phyloP scores from a whole-genome alignment of 2,329 filamentous ascomycete genomes.

The Aurifilum marmelostoma region DNA sequence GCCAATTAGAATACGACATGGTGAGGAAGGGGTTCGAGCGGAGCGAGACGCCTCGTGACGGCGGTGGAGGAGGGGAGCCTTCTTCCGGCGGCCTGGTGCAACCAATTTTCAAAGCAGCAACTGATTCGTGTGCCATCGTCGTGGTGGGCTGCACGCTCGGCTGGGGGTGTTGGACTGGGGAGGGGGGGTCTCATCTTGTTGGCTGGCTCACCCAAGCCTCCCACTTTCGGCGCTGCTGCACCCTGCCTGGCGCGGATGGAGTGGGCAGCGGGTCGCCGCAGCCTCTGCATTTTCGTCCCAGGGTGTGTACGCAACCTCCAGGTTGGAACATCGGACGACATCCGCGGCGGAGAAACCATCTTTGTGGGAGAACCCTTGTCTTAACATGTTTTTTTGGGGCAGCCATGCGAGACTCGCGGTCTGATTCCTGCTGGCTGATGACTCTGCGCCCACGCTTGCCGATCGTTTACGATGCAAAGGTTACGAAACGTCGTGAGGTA shows the following conservation, averaged over 20 bases:
- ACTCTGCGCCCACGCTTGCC: conserved; percentile 13
- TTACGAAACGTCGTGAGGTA: conserved; percentile 12
- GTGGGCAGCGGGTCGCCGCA: conserved; percentile 22
- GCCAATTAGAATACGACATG: conserved; percentile 10
- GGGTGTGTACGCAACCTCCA: background rate
- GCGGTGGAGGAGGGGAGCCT: conserved; percentile 3
- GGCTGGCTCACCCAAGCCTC: conserved; percentile 1
- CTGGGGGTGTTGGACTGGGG: background rate
- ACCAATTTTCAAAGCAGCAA: conserved; percentile 17
- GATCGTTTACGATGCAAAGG: conserved; percentile 18
- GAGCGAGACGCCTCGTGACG: conserved; percentile 10
- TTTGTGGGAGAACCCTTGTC: conserved; percentile 18
- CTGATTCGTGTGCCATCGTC: conserved; percentile 24
- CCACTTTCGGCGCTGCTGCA: background rate
- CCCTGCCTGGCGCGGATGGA: background rate
- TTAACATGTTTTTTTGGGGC: background rate
- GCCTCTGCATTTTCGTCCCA: conserved; percentile 7
- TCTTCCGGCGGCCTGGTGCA: background rate
- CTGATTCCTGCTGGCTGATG: conserved; percentile 22
- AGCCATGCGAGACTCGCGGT: conserved; percentile 19
- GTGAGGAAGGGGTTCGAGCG: conserved; percentile 7
- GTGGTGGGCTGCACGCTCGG: conserved; percentile 6
- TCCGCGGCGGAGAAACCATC: conserved; percentile 24
- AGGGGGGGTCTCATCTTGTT: conserved; percentile 6
- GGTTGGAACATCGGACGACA: conserved; percentile 23